Percentiles rank a stretch among this genome's conserved stretches.
These are phyloP conservation scores for Senna tora DNA, from an alignment of 306 rosid species.

Conservation along the genomic window DNA sequence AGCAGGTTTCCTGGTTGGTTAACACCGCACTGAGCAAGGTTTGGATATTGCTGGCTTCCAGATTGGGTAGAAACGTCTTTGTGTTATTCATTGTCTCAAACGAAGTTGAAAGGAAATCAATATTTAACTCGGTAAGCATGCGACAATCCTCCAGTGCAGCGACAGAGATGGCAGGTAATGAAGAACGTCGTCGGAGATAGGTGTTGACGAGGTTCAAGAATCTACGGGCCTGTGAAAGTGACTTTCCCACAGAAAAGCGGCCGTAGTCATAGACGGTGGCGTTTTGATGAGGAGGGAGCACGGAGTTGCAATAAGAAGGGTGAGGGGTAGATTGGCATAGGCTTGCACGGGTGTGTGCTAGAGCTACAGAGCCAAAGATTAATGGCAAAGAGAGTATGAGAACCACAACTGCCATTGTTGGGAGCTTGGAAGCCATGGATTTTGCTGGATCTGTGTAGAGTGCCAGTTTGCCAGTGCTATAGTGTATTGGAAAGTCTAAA, in stretches of 20 bases:
- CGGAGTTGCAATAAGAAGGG: slow-evolving; percentile 64
- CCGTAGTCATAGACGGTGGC: slow-evolving; percentile 60
- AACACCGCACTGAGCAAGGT: slow-evolving; percentile 67
- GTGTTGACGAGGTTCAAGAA: slow-evolving; percentile 50
- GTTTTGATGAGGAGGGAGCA: slow-evolving; percentile 51
- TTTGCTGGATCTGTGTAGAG: too few species aligned
- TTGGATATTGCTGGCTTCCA: slow-evolving; percentile 60
- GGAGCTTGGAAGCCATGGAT: slow-evolving; percentile 34
- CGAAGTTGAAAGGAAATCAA: slow-evolving; percentile 57
- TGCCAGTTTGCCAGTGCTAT: too few species aligned
- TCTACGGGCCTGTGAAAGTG: slow-evolving; percentile 54
- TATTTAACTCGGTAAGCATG: slow-evolving; percentile 54
- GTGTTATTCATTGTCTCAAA: slow-evolving; percentile 45
- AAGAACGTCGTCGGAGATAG: slow-evolving; percentile 40
- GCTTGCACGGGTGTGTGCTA: slow-evolving; percentile 32
- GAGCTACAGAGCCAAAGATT: slow-evolving; percentile 20
- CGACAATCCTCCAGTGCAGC: slow-evolving; percentile 74
- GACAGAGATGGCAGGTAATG: slow-evolving; percentile 43
- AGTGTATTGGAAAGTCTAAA: too few species aligned
- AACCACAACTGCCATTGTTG: slow-evolving; percentile 33
- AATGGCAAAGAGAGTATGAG: background rate
- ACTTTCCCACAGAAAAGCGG: slow-evolving; percentile 50
- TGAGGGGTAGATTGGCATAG: slow-evolving; percentile 65
- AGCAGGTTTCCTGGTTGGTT: slow-evolving; percentile 79
- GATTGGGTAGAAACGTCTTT: slow-evolving; percentile 27